Evolutionary conservation across 2,329 filamentous ascomycete species (phyloP), one percentile per base, ranked within the genome.

Genomic region (Diaporthe citri): DNA sequence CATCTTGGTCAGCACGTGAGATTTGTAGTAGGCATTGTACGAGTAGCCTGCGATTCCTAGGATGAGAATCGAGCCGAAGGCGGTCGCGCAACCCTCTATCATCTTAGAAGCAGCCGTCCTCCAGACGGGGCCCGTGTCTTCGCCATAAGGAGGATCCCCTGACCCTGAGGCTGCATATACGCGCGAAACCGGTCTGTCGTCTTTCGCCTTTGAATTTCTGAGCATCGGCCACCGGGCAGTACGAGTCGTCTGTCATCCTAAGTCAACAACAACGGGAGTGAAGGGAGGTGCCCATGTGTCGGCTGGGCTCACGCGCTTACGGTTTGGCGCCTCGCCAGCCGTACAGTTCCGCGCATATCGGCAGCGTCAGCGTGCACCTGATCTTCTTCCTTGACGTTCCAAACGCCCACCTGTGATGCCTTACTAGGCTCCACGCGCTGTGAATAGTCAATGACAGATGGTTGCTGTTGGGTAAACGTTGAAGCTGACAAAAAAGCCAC

Each of bases 1-100:
- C 88, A 99, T 98, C 85, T 99, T 99, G 78, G 92, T 86, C n/a
- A 98, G 87, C 39, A 98, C 95, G 73, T 97, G 86, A 84, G 93
- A 89, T 85, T 99, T 99, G 90, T 99, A 98, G 82, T 90, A 91
- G 79, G 90, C 91, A 83, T 97, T 94, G 82, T 97, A 97, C 64
- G 89, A 88, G 82, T 94, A 96, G 28, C 93, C 95, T 9, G 94
- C 93, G 31, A 89, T 79, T 57, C 86, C 88, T 41, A 96, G 85
- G 22, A 96, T 90, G 13, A 92, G 79, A 72, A 96, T 93, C 28
- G 93, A 95, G 31, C 93, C 93, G 75, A 95, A 89, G 0, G 94
- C 95, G 0, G 94, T 95, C 10, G 91, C 92, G 3, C 93, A 94
- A 6, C 92, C 87, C 82, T 96, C 94, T 71, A 91, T 84, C 91